Base-by-base conservation (phyloP, 2,329 filamentous ascomycete species). In the Penicillium sp. region DNA sequence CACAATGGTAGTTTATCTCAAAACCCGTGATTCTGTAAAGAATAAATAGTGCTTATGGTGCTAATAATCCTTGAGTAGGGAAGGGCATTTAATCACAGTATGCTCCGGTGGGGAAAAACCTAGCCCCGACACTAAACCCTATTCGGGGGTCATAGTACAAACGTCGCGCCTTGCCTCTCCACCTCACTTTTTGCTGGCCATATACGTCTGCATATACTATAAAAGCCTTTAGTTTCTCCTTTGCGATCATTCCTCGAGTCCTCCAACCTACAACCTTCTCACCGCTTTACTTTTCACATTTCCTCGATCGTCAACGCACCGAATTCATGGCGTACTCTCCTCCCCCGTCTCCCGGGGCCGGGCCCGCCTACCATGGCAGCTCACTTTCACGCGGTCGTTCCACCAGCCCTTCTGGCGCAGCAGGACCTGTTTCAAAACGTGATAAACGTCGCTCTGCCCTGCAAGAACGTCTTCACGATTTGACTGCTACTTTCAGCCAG, bases 361-460 rank as follows among this genome's bases (percentile, higher is more conserved):
- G 60, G 41, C 51, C 55, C 49, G 51, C 56, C 51, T 58, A 56
- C 54, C 48, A 63, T 46, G 55, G 56, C 46, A 50, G 51, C n/a
- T 43, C 50, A 52, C 49, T 58, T 46, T 31, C 56, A 14, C 45
- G 60, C 23, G 56, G 49, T 18, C 60, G 60, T 12, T 73, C 72
- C 3, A 60, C 66, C 20, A 73, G 70, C 53, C 72, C 73, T 27
- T 64, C 67, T 31, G 69, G 63, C 53, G 61, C 63, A 25, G 55
- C 60, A 15, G 62, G 62, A n/a, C 79, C 77, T 22, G 67, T 83
- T 45, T 93, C 90, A 40, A 97, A 97, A 79, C 85, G 91, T 73
- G 93, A 97, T 77, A 94, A 95, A 75, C 87, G 92, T 70, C 87
- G 92, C 59, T 90, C 90, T 67, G 86, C 88, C 67, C 85, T 97